phyloP scores from a whole-genome alignment of 164 flowering plant species.

The Macadamia tetraphylla region DNA sequence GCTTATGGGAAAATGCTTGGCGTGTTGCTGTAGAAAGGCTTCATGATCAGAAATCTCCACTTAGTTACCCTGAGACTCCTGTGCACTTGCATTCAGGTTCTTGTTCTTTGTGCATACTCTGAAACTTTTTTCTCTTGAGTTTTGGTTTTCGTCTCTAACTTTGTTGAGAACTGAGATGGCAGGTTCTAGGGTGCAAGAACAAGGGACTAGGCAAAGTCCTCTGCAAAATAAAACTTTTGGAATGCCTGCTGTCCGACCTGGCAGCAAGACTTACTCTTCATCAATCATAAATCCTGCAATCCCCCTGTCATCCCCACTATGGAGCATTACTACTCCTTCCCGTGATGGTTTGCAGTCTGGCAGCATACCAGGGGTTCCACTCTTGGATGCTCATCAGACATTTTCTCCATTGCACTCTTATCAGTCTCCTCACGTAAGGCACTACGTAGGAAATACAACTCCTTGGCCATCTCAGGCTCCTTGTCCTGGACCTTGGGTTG shows the following conservation, averaged over 20 bases:
- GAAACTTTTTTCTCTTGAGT: background rate
- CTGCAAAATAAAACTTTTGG: conserved; percentile 37
- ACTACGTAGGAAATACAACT: conserved; percentile 41
- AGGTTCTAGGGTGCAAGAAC: conserved; percentile 51
- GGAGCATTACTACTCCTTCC: conserved; percentile 66
- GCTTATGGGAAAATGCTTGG: conserved; percentile 79
- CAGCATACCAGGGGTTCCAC: conserved; percentile 35
- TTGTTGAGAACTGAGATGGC: conserved; percentile 17
- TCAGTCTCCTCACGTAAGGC: conserved; percentile 56
- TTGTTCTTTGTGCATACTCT: background rate
- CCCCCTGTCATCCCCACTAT: conserved; percentile 77
- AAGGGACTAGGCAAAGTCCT: conserved; percentile 31
- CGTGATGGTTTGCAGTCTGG: conserved; percentile 42
- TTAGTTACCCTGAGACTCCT: conserved; percentile 47
- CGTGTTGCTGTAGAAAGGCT: conserved; percentile 53
- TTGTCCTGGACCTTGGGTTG: conserved; percentile 54
- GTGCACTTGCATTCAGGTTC: conserved; percentile 49
- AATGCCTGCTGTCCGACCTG: conserved; percentile 41
- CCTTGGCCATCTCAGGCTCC: conserved; percentile 70
- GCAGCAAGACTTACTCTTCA: conserved; percentile 44
- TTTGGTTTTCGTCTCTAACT: conserved; percentile 5
- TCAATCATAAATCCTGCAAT: conserved; percentile 37
- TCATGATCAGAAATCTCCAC: conserved; percentile 44
- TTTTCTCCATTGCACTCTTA: conserved; percentile 59
- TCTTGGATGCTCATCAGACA: conserved; percentile 50